Base-by-base conservation (phyloP, 2,329 filamentous ascomycete species). In the Grosmannia huntii region DNA sequence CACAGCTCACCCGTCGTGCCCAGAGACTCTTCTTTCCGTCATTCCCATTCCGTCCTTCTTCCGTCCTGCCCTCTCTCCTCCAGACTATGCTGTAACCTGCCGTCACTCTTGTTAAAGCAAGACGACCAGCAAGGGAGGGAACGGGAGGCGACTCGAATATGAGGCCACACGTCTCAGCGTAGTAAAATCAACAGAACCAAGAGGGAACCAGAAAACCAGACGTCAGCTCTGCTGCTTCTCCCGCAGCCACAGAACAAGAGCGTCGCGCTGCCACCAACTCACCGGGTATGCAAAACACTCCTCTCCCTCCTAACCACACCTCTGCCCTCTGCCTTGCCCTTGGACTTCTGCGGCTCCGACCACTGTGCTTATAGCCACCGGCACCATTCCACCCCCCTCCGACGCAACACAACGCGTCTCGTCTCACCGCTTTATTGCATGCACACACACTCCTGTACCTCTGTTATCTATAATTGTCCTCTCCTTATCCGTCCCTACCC, bases 141-240 rank as follows among this genome's bases (percentile, higher is more conserved):
- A 36, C 33, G 41, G 27, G n/a, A 41, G 16, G 19, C 19, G 36
- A 21, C 27, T 36, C 41, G 41, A 44, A 56, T 33, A 56, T 56
- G 54, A 56, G 55, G 55, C 55, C 21, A 51, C 31, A 21, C 31
- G 55, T 23, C 46, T 56, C 55, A 23, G 46, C 55, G 55, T 56
- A 56, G 55, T 48, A 50, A 56, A 56, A 27, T 19, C 25, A 46
- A 33, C 25, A 49, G 7, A 21, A 41, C 36, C 36, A 14, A 5
- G 16, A 14, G 41, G 41, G 21, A 33, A 10, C 7, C 31, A 10
- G 33, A 48, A 31, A 38, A 23, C 12, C 31, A 25, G 7, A 21
- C 41, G 53, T 33, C 53, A 31, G 23, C 27, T 48, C 19, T 44
- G 41, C 41, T 44, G 41, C 41, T 33, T 52, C 27, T 52, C 33